Conservation (phyloP, 345 rosid genomes). For the Mangifera indica region DNA sequence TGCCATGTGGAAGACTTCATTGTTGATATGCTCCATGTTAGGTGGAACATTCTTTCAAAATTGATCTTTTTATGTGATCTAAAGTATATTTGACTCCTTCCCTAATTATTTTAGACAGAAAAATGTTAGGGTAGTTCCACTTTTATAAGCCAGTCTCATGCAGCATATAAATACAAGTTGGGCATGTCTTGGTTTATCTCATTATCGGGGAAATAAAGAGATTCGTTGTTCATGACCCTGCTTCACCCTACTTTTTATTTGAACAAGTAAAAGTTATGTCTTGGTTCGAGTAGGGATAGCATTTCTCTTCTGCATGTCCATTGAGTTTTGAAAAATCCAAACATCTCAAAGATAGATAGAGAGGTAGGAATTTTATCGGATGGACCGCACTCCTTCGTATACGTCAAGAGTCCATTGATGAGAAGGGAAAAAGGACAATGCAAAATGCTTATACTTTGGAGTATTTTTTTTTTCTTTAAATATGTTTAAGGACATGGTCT, state of each 20-base stretch:
- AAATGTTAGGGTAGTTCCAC: not conserved
- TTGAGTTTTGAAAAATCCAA: not conserved
- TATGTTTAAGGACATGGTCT: not conserved
- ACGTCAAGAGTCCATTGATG: conserved; percentile 17
- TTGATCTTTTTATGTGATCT: not conserved
- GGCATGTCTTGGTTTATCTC: not conserved
- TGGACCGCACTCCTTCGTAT: conserved; percentile 1
- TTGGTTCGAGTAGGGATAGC: no score
- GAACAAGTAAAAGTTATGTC: no score
- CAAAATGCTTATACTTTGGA: not conserved
- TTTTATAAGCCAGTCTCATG: not conserved
- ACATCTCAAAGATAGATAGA: not conserved
- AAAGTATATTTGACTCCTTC: not conserved
- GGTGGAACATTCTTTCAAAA: not conserved
- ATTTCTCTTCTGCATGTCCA: not conserved
- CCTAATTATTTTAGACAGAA: not conserved
- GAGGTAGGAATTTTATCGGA: conserved; percentile 13
- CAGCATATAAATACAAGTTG: not conserved
- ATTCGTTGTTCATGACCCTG: no score
- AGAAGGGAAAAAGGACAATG: not conserved
- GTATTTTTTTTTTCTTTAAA: not conserved
- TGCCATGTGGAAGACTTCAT: not conserved
- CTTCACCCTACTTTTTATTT: no score
- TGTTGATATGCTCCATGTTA: not conserved
- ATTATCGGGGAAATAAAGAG: not conserved